Evolutionary conservation across 257 asterid species (phyloP).

Genomic region (Fraxinus excelsior): DNA sequence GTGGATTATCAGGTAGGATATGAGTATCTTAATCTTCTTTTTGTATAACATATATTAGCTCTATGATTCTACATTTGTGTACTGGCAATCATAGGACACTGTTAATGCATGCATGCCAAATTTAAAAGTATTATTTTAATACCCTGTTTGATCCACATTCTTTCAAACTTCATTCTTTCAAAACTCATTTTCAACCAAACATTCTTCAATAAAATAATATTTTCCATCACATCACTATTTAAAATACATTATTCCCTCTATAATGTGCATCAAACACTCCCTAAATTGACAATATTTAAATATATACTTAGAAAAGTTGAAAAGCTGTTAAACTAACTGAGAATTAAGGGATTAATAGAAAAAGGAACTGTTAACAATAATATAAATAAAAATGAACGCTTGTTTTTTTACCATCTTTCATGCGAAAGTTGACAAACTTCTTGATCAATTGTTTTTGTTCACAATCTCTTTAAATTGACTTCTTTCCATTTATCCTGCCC

Average conservation of each 20-base stretch:
- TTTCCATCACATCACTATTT: too few relatives aligned
- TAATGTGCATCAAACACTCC: too few relatives aligned
- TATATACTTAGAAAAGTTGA: neutral
- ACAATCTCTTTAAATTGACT: too few relatives aligned
- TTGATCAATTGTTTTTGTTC: too few relatives aligned
- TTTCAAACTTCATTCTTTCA: too few relatives aligned
- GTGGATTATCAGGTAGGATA: slow-evolving; percentile 80
- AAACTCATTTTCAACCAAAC: too few relatives aligned
- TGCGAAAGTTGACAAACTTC: too few relatives aligned
- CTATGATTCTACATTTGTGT: slow-evolving; percentile 6
- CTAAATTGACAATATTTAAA: neutral
- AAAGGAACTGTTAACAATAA: neutral
- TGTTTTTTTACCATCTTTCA: too few relatives aligned
- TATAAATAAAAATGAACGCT: neutral
- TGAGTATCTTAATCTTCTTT: slow-evolving; percentile 9
- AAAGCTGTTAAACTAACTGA: slow-evolving; percentile 1
- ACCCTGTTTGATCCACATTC: too few relatives aligned
- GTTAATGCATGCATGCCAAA: slow-evolving; percentile 7
- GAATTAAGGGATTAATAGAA: neutral
- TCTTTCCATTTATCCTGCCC: too few relatives aligned
- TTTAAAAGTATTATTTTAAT: neutral
- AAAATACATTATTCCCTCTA: too few relatives aligned
- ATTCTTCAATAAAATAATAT: too few relatives aligned
- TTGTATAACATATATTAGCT: slow-evolving; percentile 3
- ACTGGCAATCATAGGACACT: neutral